Evolutionary conservation across 768 basidiomycete genomes (phyloP), one percentile per base, ranked within the genome.

Genomic region (Nevesoporus exiguus): DNA sequence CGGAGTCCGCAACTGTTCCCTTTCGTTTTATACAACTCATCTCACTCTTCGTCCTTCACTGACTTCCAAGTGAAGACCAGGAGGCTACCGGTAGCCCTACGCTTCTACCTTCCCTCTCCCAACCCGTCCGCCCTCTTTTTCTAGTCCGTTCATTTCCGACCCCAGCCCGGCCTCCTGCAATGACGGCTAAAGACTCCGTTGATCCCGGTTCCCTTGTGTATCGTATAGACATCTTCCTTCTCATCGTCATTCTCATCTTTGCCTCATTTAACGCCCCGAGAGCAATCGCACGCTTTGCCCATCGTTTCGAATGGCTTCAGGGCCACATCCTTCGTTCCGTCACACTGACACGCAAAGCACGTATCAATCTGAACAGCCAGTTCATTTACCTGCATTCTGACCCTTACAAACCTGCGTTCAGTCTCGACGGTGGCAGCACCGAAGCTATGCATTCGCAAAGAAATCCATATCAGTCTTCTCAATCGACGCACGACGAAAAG

Each of bases 261-360:
- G 68, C 77, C 50, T 55, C 78, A 6, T 66, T 76, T 55, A 71
- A 73, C 7, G 61, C 81, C 8, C 84, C 84, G 19, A 76, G 81
- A 39, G 72, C 73, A 15, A 52, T 83, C 13, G 78, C 76, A 21
- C 79, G 84, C 41, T 72, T 84, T 52, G 77, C 78, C 49, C 72
- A 70, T 36, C 60, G 69, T 27, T 73, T 76, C 5, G 81, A 84
- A 55, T 82, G 83, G 82, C 56, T 69, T 21, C 74, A 67, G 25
- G 83, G 84, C 3, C 73, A 79, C 56, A 55, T 84, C 57, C 67
- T 85, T 37, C 71, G 67, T 11, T 61, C 58, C 15, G 36, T 31
- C 15, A 29, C 56, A 1, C 42, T 58, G 34, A 44, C 34, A 4
- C 54, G 48, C 43, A 47, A 34, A 13, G 46, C 55, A 19, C 52